phyloP scores from a whole-genome alignment of 1,284 basidiomycete species.

The Ceratobasidium papillatum region DNA sequence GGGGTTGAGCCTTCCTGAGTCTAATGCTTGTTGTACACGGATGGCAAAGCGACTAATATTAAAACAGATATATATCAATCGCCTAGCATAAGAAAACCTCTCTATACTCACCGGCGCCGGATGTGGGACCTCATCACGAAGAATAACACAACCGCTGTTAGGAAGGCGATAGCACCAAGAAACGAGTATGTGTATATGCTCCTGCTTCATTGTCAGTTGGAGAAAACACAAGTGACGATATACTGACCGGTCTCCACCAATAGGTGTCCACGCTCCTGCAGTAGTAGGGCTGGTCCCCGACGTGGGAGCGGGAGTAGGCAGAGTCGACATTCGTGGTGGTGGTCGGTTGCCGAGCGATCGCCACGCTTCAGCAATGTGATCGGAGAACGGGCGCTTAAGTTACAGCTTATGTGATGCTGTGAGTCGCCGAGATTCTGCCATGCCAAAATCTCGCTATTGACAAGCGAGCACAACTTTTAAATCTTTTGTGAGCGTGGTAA shows the following conservation, averaged over 20 bases:
- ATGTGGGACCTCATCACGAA: slow-evolving; percentile 9
- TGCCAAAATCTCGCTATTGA: too few species aligned
- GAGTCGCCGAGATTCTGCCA: background rate
- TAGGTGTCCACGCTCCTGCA: background rate
- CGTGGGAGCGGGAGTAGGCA: background rate
- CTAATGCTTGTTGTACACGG: slow-evolving; percentile 28
- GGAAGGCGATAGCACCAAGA: slow-evolving; percentile 18
- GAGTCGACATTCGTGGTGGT: slow-evolving; percentile 12
- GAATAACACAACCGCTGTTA: slow-evolving; percentile 2
- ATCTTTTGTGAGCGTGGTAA: too few species aligned
- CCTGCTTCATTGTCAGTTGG: background rate
- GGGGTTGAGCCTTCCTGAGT: slow-evolving; percentile 18
- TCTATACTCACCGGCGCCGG: slow-evolving; percentile 1
- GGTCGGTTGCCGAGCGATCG: slow-evolving; percentile 23
- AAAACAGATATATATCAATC: background rate
- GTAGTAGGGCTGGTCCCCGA: background rate
- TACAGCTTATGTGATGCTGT: background rate
- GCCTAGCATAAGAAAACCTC: background rate
- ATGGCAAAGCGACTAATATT: slow-evolving; percentile 16
- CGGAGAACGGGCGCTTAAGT: background rate
- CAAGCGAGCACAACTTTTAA: too few species aligned
- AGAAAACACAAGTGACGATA: too few species aligned
- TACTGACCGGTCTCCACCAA: background rate
- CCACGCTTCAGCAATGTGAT: background rate
- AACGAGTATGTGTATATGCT: slow-evolving; percentile 29